Evolutionary conservation across 2,329 filamentous ascomycete species (phyloP), one percentile per base, ranked within the genome.

Genomic region (Magnaporthales sp.): DNA sequence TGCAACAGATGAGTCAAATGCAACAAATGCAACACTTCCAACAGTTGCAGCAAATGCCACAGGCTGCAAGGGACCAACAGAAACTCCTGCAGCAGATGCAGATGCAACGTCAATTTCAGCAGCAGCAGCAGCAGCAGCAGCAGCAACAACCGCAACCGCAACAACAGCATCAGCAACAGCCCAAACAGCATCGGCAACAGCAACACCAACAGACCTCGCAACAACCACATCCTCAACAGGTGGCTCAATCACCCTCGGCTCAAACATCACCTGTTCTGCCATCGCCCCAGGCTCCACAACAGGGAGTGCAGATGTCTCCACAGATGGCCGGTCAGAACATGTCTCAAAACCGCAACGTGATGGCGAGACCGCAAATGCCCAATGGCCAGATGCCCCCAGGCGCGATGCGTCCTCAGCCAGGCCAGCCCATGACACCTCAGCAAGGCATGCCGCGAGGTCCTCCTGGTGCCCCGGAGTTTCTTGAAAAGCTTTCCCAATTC

Each of bases 61-160:
- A 81, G 66, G 80, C 77, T 65, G 82, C 81, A 62, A 84, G 91
- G 69, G 89, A 91, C 56, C 89, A 91, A 73, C 88, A 92, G 70
- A 90, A 92, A 72, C 84, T 92, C 75, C 83, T 89, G 63, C 94
- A 96, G 73, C 91, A 96, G 71, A 91, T 96, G 86, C 90, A 91
- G 68, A 78, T 96, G 65, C 91, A 96, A 72, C 87, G 90, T 67
- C 91, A 93, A 72, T 84, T 90, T 56, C 87, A 91, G 68, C 86
- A 89, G 3, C 64, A 65, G 30, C 51, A 56, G 30, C 64, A 64
- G 27, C 63, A 26, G n/a, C 63, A 54, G 27, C 63, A 65, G 26
- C 63, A 56, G 46, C 63, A 65, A 6, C 63, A 65, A 11, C 46
- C 24, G 26, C 51, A 46, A 31, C 38, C 29, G 9, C 24, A 65